phyloP scores from a whole-genome alignment of 2,329 filamentous ascomycete species.

The Pestalotiopsis sp. region DNA sequence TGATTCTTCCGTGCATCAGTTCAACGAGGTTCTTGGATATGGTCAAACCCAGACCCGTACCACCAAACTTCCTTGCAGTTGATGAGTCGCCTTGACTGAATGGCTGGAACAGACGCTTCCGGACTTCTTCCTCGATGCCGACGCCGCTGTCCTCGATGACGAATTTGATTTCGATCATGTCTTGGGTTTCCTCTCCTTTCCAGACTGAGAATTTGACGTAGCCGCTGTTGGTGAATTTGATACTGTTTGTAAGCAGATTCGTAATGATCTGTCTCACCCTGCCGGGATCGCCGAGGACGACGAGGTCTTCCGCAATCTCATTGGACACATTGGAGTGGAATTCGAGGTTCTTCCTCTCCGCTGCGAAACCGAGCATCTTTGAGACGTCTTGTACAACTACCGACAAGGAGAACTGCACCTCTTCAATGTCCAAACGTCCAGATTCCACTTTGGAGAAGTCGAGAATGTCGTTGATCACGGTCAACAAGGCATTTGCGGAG shows the following conservation, averaged over 20 bases:
- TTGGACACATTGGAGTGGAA: conserved; percentile 66
- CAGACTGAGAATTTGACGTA: conserved; percentile 66
- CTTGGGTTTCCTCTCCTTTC: conserved; percentile 63
- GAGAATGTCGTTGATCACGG: conserved; percentile 88
- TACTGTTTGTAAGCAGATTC: conserved; percentile 75
- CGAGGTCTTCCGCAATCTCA: conserved; percentile 65
- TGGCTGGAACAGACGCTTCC: conserved; percentile 72
- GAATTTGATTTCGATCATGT: conserved; percentile 69
- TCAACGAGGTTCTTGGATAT: conserved; percentile 81
- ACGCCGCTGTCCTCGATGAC: conserved; percentile 77
- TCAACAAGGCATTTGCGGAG: conserved; percentile 78
- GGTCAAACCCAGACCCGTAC: conserved; percentile 74
- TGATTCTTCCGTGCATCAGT: conserved; percentile 76
- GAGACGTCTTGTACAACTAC: conserved; percentile 76
- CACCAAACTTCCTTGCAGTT: conserved; percentile 75
- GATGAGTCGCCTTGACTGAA: conserved; percentile 83
- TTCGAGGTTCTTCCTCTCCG: conserved; percentile 74
- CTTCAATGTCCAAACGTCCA: conserved; percentile 74
- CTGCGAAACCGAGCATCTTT: conserved; percentile 85
- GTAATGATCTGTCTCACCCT: conserved; percentile 81
- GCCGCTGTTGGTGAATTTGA: conserved; percentile 72
- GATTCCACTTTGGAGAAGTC: conserved; percentile 88
- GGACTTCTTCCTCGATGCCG: conserved; percentile 76
- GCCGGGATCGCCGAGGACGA: conserved; percentile 85
- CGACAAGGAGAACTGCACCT: conserved; percentile 76